Evolutionary conservation across 2,329 filamentous ascomycete species (phyloP).

Genomic region (Pleoardoris graminearum): DNA sequence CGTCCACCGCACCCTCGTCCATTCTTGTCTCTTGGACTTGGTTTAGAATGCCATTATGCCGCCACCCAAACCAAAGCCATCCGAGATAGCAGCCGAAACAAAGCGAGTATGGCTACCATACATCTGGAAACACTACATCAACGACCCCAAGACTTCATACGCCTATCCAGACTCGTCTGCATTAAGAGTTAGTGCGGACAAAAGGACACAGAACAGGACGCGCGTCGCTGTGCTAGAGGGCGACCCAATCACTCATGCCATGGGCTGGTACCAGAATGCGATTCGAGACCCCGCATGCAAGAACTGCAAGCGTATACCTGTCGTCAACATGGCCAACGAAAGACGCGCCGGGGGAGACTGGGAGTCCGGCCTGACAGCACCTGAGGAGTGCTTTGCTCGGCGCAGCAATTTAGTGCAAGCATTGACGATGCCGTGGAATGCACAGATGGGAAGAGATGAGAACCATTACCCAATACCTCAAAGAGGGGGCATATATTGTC

Average conservation of each 20-base stretch:
- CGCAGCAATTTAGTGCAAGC: conserved; percentile 73
- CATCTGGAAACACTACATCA: conserved; percentile 60
- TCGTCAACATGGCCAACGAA: conserved; percentile 76
- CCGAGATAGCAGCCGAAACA: conserved; percentile 73
- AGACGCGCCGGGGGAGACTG: conserved; percentile 78
- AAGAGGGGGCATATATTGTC: conserved; percentile 70
- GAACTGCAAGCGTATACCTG: conserved; percentile 56
- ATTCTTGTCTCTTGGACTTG: conserved; percentile 9
- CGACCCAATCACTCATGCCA: conserved; percentile 56
- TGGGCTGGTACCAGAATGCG: conserved; percentile 58
- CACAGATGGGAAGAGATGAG: conserved; percentile 37
- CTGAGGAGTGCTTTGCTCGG: conserved; percentile 74
- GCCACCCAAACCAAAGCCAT: conserved; percentile 63
- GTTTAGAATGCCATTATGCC: conserved; percentile 52
- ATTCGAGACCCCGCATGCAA: conserved; percentile 32
- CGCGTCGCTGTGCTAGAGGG: conserved; percentile 52
- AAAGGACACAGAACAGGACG: conserved; percentile 48
- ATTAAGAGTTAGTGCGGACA: conserved; percentile 51
- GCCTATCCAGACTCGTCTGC: conserved; percentile 53
- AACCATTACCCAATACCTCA: conserved; percentile 73
- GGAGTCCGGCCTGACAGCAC: conserved; percentile 67
- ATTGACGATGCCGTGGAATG: conserved; percentile 62
- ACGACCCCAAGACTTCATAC: conserved; percentile 62
- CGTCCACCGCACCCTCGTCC: conserved; percentile 3
- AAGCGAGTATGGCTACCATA: conserved; percentile 70